Evolutionary conservation across 352 stramenopile species (phyloP).

Genomic region (Thraustotheca clavata): DNA sequence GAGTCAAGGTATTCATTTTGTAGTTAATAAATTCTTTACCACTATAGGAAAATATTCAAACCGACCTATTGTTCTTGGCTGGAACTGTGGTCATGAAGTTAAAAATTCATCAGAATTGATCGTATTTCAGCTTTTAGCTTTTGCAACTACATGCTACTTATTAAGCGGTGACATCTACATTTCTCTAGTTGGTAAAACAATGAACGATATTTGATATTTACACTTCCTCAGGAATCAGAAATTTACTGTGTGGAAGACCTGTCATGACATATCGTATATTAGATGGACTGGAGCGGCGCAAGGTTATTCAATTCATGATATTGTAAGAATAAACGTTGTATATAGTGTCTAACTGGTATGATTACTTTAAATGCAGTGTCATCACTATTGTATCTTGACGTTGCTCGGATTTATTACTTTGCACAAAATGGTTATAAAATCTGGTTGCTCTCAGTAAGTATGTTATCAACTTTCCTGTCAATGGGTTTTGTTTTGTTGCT

Average conservation of each 20-base stretch:
- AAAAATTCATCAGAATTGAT: conserved; percentile 1
- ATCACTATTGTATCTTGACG: conserved; percentile 8
- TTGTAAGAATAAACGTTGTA: no score
- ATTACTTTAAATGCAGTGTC: conserved; percentile 4
- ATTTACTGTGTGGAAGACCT: neutral
- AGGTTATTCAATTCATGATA: neutral
- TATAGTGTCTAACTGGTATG: neutral
- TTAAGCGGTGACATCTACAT: conserved; percentile 8
- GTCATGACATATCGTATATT: conserved; percentile 15
- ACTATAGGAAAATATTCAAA: conserved; percentile 15
- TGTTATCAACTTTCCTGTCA: conserved; percentile 1
- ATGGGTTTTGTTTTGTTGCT: conserved; percentile 2
- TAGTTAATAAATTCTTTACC: no score
- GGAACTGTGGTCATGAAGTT: conserved; percentile 7
- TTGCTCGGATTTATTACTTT: conserved; percentile 18
- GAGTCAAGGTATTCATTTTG: conserved; percentile 21
- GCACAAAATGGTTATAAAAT: conserved; percentile 7
- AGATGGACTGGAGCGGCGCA: conserved; percentile 7
- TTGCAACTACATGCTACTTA: neutral
- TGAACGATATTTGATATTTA: neutral
- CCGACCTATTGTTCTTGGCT: neutral
- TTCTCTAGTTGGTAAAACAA: neutral
- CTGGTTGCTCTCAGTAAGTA: neutral
- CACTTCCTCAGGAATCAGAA: neutral
- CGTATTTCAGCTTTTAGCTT: neutral